These are phyloP conservation scores for Hibiscus trionum DNA, from an alignment of 345 rosid genomes.

Conservation along the genomic window DNA sequence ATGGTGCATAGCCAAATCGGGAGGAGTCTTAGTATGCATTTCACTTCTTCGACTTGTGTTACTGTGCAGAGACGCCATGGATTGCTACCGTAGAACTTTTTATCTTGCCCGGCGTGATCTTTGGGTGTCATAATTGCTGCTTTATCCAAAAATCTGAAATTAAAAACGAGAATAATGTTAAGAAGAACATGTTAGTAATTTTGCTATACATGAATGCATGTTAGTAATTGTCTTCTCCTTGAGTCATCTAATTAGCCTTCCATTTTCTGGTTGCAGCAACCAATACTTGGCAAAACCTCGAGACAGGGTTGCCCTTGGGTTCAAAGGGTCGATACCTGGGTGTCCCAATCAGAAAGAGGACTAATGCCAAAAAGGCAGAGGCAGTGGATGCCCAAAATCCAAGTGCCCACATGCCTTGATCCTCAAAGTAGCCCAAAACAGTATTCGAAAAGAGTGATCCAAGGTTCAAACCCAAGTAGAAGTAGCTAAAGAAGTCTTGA, in stretches of 20 bases:
- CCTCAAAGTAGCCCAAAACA: constrained; percentile 76
- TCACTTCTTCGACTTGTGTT: constrained; percentile 95
- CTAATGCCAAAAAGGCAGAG: constrained; percentile 63
- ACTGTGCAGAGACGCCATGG: constrained; percentile 77
- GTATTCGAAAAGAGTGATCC: constrained; percentile 95
- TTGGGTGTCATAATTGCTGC: constrained; percentile 62
- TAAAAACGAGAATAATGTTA: background rate
- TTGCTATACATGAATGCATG: background rate
- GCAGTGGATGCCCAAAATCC: constrained; percentile 88
- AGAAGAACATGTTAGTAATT: background rate
- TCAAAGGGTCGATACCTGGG: constrained; percentile 58
- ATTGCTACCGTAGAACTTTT: constrained; percentile 8
- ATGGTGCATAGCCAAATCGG: constrained; percentile 99
- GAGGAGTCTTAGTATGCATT: constrained; percentile 73
- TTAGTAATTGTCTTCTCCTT: constrained; percentile 17
- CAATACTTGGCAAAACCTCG: constrained; percentile 69
- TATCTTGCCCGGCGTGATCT: constrained; percentile 26
- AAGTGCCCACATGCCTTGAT: constrained; percentile 69
- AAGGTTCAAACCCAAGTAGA: constrained; percentile 79
- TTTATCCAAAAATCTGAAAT: constrained; percentile 70
- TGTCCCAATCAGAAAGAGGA: constrained; percentile 66
- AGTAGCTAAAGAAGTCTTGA: constrained; percentile 91
- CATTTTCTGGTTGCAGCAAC: constrained; percentile 67
- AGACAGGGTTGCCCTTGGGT: constrained; percentile 74
- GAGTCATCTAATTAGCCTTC: constrained; percentile 21